Conservation (phyloP, 2,329 filamentous ascomycete species). For the Kalmusia sp. region DNA sequence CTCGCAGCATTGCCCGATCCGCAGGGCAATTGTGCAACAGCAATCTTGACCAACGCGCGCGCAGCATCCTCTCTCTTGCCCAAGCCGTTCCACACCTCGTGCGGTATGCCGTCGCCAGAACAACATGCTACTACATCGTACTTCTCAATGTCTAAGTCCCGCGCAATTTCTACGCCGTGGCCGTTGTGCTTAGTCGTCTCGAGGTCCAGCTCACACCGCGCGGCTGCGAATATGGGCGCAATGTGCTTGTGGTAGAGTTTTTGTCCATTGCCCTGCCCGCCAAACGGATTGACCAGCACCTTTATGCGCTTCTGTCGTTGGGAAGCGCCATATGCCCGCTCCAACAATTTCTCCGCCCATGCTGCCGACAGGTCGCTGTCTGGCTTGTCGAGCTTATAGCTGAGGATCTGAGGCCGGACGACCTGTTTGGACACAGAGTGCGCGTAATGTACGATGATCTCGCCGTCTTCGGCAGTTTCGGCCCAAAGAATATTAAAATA, state of each 20-base stretch:
- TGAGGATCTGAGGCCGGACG: constrained; percentile 67
- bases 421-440: constrained; percentile 61
- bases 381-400: constrained; percentile 65
- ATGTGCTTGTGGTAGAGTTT: constrained; percentile 78
- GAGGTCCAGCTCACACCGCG: constrained; percentile 77
- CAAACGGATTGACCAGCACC: constrained; percentile 89
- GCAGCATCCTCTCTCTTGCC: constrained; percentile 77
- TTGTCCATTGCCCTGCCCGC: constrained; percentile 78
- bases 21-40: constrained; percentile 87
- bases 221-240: constrained; percentile 82
- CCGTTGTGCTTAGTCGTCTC: constrained; percentile 74
- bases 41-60: constrained; percentile 75
- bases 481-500: constrained; percentile 88
- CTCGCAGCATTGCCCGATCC: constrained; percentile 95
- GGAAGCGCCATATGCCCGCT: constrained; percentile 73
- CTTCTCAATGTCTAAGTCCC: constrained; percentile 76
- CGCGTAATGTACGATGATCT: constrained; percentile 77
- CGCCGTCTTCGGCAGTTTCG: constrained; percentile 63
- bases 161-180: constrained; percentile 79
- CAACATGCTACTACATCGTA: constrained; percentile 89
- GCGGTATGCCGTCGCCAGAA: constrained; percentile 88
- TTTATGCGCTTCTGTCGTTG: constrained; percentile 79
- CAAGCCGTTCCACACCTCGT: constrained; percentile 95
- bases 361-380: constrained; percentile 56
- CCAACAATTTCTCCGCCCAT: constrained; percentile 72